Evolutionary conservation across 805 yeast species (phyloP).

Genomic region (Candida arabinofermentans): DNA sequence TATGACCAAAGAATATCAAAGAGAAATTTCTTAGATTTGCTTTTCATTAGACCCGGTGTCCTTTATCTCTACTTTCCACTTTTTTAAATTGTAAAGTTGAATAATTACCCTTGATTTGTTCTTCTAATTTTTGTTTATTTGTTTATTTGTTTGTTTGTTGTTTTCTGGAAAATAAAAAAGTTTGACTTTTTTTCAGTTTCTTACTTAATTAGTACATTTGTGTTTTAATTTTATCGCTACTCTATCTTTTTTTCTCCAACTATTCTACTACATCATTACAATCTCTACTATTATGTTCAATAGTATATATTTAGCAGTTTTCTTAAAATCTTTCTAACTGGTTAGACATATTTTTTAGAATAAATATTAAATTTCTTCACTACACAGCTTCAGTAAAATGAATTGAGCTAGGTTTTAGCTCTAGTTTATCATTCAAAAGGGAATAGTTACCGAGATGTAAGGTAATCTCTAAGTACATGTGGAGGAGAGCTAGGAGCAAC

Average conservation of each 20-base stretch:
- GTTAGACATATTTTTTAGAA: too few species aligned
- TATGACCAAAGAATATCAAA: constrained; percentile 84
- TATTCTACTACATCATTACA: background rate
- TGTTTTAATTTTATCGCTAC: constrained; percentile 1
- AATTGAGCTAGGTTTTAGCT: too few species aligned
- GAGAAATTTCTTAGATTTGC: constrained; percentile 45
- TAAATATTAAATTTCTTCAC: too few species aligned
- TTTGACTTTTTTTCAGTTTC: background rate
- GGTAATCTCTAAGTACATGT: too few species aligned
- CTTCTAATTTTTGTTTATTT: background rate
- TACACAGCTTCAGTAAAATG: too few species aligned
- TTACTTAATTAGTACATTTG: background rate
- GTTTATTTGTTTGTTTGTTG: background rate
- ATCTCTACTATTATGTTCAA: too few species aligned
- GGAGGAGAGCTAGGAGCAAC: too few species aligned
- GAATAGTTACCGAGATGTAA: too few species aligned
- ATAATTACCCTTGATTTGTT: constrained; percentile 1
- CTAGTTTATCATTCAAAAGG: too few species aligned
- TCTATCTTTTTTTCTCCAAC: background rate
- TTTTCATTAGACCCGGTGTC: background rate
- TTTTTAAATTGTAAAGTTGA: background rate
- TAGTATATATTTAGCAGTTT: background rate
- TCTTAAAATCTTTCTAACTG: too few species aligned
- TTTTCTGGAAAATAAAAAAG: constrained; percentile 1
- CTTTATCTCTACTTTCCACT: background rate